Conservation (phyloP, 495 filamentous ascomycete genomes). For the Rhypophila decipiens region DNA sequence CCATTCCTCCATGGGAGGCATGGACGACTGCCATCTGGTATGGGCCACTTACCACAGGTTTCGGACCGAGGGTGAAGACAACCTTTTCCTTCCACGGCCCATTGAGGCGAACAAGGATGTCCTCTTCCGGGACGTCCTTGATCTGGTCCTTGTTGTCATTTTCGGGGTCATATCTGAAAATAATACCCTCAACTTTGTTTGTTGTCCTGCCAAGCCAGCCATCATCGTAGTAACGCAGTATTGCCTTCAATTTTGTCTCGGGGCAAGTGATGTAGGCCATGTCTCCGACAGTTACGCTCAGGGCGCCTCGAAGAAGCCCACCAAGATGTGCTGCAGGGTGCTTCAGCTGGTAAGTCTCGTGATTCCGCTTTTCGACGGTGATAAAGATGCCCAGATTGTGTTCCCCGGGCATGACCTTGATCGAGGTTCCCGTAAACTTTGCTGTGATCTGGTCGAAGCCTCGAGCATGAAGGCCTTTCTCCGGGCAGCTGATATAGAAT, state of each 20-base stretch:
- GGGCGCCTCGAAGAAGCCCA: slow-evolving; percentile 72
- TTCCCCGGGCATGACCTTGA: slow-evolving; percentile 83
- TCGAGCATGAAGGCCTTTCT: slow-evolving; percentile 79
- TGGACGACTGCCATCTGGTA: background rate
- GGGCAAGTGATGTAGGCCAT: slow-evolving; percentile 78
- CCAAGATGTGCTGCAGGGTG: slow-evolving; percentile 92
- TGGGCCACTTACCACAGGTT: slow-evolving; percentile 39
- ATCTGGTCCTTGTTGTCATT: slow-evolving; percentile 72
- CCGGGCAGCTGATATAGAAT: slow-evolving; percentile 88
- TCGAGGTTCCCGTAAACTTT: slow-evolving; percentile 93
- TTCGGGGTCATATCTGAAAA: slow-evolving; percentile 79
- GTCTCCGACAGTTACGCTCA: slow-evolving; percentile 84
- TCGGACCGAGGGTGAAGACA: slow-evolving; percentile 46
- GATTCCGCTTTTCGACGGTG: slow-evolving; percentile 66
- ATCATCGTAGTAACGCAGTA: slow-evolving; percentile 88
- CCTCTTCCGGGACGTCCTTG: slow-evolving; percentile 77
- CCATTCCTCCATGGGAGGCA: background rate
- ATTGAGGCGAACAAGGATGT: slow-evolving; percentile 75
- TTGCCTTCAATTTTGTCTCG: slow-evolving; percentile 81
- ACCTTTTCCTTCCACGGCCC: slow-evolving; percentile 70
- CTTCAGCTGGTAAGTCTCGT: slow-evolving; percentile 91
- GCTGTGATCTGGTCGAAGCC: slow-evolving; percentile 95
- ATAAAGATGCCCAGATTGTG: slow-evolving; percentile 97
- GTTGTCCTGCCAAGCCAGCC: slow-evolving; percentile 89
- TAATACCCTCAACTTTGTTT: slow-evolving; percentile 83